Percentiles rank a stretch among this genome's conserved stretches.
Evolutionary conservation across 2,329 filamentous ascomycete species (phyloP).

Genomic region (Fusarium dlaminii): DNA sequence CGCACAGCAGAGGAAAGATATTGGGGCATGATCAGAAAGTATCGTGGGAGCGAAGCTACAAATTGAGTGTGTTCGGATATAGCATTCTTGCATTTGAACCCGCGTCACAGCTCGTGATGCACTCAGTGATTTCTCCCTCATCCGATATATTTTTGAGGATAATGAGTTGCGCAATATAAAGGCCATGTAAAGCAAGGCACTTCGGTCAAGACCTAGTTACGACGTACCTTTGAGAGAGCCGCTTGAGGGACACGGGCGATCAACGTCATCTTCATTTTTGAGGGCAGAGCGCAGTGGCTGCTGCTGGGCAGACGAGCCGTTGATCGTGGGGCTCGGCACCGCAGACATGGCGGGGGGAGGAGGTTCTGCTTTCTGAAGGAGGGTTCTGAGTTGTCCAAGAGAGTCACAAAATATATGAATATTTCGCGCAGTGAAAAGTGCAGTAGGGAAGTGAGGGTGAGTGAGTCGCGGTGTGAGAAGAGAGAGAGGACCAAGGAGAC

Average conservation of each 20-base stretch:
- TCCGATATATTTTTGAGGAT: slow-evolving; percentile 2
- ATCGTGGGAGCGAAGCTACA: neutral
- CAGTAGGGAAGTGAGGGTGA: neutral
- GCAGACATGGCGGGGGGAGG: slow-evolving; percentile 41
- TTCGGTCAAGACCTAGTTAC: neutral
- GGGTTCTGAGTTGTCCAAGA: neutral
- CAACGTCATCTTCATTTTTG: slow-evolving; percentile 55
- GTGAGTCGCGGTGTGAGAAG: slow-evolving; percentile 15
- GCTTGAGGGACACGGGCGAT: slow-evolving; percentile 49
- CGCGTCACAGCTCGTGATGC: neutral
- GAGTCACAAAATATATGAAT: neutral
- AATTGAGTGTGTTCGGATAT: neutral
- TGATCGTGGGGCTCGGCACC: slow-evolving; percentile 35
- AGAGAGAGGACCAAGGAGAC: neutral
- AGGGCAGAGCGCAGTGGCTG: slow-evolving; percentile 54
- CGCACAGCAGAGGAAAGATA: neutral
- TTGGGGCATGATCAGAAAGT: slow-evolving; percentile 6
- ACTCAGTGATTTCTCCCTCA: neutral
- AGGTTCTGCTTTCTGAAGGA: neutral
- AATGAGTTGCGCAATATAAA: neutral
- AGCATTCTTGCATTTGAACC: neutral
- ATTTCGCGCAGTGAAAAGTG: neutral
- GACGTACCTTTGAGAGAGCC: slow-evolving; percentile 57
- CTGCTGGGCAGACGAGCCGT: slow-evolving; percentile 25
- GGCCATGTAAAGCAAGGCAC: neutral